Evolutionary conservation across 202 grass and related monocot species (phyloP).

Genomic region (Brachypodium distachyon): DNA sequence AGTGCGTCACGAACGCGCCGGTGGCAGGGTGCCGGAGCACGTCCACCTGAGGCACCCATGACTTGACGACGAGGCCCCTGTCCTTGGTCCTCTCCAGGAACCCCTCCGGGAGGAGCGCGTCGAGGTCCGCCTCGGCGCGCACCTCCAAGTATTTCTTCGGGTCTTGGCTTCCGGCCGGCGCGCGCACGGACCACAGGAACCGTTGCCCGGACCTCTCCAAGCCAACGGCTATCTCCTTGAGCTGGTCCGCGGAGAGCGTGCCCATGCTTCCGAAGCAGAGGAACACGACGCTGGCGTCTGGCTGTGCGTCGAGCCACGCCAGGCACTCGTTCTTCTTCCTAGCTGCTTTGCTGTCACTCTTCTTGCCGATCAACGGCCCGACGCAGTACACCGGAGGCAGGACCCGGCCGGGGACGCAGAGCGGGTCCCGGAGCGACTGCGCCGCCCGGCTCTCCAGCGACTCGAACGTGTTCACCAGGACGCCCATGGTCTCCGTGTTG

Average conservation of each 20-base stretch:
- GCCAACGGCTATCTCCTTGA: slow-evolving; percentile 6
- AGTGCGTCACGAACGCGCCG: slow-evolving; percentile 52
- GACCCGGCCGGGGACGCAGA: slow-evolving; percentile 13
- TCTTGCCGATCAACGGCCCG: slow-evolving; percentile 39
- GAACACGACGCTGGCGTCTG: slow-evolving; percentile 28
- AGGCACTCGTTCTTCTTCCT: slow-evolving; percentile 34
- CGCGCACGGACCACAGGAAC: not conserved
- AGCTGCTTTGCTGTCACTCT: not conserved
- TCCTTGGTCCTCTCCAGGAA: slow-evolving; percentile 34
- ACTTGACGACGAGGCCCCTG: slow-evolving; percentile 27
- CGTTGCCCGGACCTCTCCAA: not conserved
- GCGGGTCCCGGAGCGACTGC: slow-evolving; percentile 27
- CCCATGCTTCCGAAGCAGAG: slow-evolving; percentile 64
- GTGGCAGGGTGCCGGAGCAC: slow-evolving; percentile 33
- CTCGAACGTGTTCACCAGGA: slow-evolving; percentile 61
- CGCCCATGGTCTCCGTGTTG: slow-evolving; percentile 20
- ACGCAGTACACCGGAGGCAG: slow-evolving; percentile 45
- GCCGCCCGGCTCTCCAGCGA: slow-evolving; percentile 30
- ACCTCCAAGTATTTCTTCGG: not conserved
- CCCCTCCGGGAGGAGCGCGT: too few relatives aligned
- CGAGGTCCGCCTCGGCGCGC: too few relatives aligned
- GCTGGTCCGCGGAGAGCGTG: slow-evolving; percentile 16
- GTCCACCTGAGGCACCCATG: slow-evolving; percentile 46
- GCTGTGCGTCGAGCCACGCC: slow-evolving; percentile 23
- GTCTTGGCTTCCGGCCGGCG: not conserved